phyloP scores from a whole-genome alignment of 2,329 filamentous ascomycete species.

The Diaporthe caulivora region DNA sequence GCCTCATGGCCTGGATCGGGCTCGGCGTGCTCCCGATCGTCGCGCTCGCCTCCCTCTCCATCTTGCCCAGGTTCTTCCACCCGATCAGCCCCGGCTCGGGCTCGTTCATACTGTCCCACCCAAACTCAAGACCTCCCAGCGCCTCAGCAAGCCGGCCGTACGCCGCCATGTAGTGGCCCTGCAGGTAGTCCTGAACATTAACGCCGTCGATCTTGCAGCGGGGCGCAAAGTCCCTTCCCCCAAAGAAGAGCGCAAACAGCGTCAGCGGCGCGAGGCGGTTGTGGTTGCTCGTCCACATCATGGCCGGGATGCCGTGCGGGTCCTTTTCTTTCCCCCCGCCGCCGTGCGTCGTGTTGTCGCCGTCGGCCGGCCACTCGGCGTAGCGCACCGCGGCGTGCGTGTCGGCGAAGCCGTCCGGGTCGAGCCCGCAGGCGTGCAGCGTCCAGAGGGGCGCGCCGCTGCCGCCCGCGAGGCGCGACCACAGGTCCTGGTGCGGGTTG shows the following conservation, averaged over 20 bases:
- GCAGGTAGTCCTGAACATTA: constrained; percentile 46
- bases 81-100: constrained; percentile 43
- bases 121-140: constrained; percentile 42
- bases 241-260: constrained; percentile 44
- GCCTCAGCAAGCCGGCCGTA: constrained; percentile 40
- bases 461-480: constrained; percentile 44
- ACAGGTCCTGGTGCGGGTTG: constrained; percentile 45
- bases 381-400: constrained; percentile 44
- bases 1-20: constrained; percentile 42
- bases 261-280: constrained; percentile 43
- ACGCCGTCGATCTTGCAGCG: constrained; percentile 42
- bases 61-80: constrained; percentile 39
- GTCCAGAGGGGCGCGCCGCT: constrained; percentile 45
- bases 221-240: constrained; percentile 42
- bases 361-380: constrained; percentile 43
- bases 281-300: constrained; percentile 47
- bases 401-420: constrained; percentile 42
- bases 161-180: constrained; percentile 42
- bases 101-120: constrained; percentile 46
- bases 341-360: constrained; percentile 16
- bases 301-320: constrained; percentile 42
- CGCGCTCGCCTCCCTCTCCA: constrained; percentile 41
- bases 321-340: constrained; percentile 39
- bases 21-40: constrained; percentile 43
- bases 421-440: constrained; percentile 43